Conservation (phyloP, 495 filamentous ascomycete genomes). For the Copromyces sp. region DNA sequence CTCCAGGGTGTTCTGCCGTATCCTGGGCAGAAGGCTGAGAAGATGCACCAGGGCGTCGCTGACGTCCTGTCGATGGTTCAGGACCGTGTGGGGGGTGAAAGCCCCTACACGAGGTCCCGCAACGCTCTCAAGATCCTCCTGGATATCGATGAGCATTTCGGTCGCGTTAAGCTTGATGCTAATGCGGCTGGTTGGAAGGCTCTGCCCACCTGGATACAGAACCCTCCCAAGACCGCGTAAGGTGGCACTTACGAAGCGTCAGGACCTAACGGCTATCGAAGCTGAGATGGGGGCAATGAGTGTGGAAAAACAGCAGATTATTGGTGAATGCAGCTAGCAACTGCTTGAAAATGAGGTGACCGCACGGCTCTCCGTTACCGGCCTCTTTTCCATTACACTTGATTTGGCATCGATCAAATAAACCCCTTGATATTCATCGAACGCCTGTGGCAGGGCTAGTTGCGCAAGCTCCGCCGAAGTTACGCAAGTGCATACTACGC, state of each 20-base stretch:
- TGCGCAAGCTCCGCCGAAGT: background rate
- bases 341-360: background rate
- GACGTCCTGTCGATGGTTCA: constrained; percentile 36
- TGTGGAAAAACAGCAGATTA: background rate
- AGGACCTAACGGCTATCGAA: background rate
- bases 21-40: constrained; percentile 47
- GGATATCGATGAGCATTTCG: constrained; percentile 87
- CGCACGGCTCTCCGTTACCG: background rate
- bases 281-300: background rate
- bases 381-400: background rate
- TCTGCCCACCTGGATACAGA: constrained; percentile 31
- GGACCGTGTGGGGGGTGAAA: constrained; percentile 26
- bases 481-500: background rate
- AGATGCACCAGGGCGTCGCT: constrained; percentile 29
- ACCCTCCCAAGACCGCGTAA: constrained; percentile 10
- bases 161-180: constrained; percentile 48
- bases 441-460: background rate
- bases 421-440: background rate
- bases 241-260: background rate
- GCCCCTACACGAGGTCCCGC: constrained; percentile 75
- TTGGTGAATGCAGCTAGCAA: background rate
- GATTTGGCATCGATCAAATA: background rate
- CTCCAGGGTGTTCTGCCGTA: constrained; percentile 75
- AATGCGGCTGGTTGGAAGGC: constrained; percentile 40
- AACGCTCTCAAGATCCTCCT: constrained; percentile 97